A percentile compares a stretch with the other conserved stretches of the same genome.
Evolutionary conservation across 495 filamentous ascomycete species (phyloP).

Genomic region (Penicillium lagena): DNA sequence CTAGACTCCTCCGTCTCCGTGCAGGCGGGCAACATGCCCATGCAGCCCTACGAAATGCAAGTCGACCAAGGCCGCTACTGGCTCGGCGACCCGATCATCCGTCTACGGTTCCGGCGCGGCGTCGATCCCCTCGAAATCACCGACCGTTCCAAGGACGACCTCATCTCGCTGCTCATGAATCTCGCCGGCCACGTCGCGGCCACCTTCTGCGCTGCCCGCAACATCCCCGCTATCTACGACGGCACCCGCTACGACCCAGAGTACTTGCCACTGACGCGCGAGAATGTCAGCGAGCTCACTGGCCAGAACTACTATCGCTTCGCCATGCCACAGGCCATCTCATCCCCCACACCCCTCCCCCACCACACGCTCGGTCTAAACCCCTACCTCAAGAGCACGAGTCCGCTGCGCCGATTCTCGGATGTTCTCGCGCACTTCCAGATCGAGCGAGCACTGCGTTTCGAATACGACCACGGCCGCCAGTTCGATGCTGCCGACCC

Average conservation of each 20-base stretch:
- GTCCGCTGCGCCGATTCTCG: constrained; percentile 74
- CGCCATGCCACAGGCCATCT: constrained; percentile 41
- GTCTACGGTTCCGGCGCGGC: constrained; percentile 17
- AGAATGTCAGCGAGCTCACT: constrained; percentile 27
- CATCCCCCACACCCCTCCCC: constrained; percentile 43
- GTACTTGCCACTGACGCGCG: constrained; percentile 32
- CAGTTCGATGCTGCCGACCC: constrained; percentile 38
- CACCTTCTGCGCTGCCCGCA: constrained; percentile 64
- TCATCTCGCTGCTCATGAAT: constrained; percentile 67
- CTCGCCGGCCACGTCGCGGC: constrained; percentile 68
- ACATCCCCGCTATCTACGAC: constrained; percentile 75
- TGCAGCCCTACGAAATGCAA: constrained; percentile 23
- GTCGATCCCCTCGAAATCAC: constrained; percentile 33
- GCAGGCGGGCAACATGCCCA: constrained; percentile 14
- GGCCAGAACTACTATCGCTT: constrained; percentile 25
- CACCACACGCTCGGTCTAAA: constrained; percentile 58
- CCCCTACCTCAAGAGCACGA: constrained; percentile 74
- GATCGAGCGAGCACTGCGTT: constrained; percentile 72
- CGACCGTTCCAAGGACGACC: constrained; percentile 28
- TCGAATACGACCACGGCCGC: constrained; percentile 53
- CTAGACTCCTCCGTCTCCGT: constrained; percentile 24
- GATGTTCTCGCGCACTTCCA: constrained; percentile 91
- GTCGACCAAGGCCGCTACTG: constrained; percentile 26
- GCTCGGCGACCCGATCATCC: constrained; percentile 50
- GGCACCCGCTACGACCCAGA: constrained; percentile 57